These are phyloP conservation scores for Periconia sp. DNA, from an alignment of 2,329 filamentous ascomycete genomes.

Conservation along the genomic window DNA sequence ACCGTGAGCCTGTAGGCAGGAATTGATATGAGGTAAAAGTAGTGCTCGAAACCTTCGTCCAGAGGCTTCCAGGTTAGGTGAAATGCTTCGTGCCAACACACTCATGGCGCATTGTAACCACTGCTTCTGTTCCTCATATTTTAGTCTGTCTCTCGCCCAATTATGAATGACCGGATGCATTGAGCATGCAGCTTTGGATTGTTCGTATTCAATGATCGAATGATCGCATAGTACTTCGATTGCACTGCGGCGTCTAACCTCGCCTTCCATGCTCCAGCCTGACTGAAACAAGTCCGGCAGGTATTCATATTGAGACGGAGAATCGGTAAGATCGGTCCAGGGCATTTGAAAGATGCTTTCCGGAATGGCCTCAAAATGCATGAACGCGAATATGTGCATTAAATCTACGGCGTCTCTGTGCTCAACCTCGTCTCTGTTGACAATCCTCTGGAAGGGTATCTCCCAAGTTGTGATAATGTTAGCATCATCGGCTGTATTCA, in stretches of 20 bases:
- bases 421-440: constrained; percentile 13
- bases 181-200: constrained; percentile 27
- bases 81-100: constrained; percentile 27
- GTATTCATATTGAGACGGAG: constrained; percentile 9
- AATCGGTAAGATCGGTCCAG: constrained; percentile 7
- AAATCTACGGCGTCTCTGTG: constrained; percentile 40
- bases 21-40: constrained; percentile 20
- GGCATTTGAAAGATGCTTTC: constrained; percentile 23
- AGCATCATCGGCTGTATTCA: constrained; percentile 11
- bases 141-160: constrained; percentile 38
- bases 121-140: constrained; percentile 27
- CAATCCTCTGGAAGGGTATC: constrained; percentile 28
- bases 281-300: constrained; percentile 18
- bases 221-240: constrained; percentile 20
- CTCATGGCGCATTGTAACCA: constrained; percentile 36
- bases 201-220: constrained; percentile 32
- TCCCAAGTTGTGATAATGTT: constrained; percentile 38
- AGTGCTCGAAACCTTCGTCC: constrained; percentile 26
- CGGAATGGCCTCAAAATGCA: constrained; percentile 35
- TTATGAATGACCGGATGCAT: constrained; percentile 42
- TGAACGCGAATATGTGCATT: constrained; percentile 40
- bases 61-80: constrained; percentile 18
- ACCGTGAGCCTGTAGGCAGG: constrained; percentile 18
- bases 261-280: constrained; percentile 20
- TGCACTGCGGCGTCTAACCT: constrained; percentile 19